phyloP scores from a whole-genome alignment of 1,284 basidiomycete genomes.

The Sanghuangporus baumii region DNA sequence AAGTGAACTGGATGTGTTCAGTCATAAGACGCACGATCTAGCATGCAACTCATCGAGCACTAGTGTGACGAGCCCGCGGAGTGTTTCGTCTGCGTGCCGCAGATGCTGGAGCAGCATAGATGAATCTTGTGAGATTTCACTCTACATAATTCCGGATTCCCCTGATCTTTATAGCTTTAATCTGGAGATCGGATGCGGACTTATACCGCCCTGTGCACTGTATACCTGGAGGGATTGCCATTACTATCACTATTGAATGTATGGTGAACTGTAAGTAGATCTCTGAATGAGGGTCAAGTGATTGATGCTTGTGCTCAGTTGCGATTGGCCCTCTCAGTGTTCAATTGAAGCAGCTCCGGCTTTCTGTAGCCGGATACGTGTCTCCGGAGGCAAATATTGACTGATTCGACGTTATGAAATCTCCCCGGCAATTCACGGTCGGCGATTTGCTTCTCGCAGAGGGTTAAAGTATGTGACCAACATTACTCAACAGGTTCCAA shows the following conservation, averaged over 20 bases:
- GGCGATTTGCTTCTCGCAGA: conserved; percentile 17
- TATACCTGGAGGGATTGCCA: conserved; percentile 30
- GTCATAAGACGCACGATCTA: too few relatives aligned
- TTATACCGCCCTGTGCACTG: conserved; percentile 43
- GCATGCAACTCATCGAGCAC: too few relatives aligned
- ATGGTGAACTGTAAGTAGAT: conserved; percentile 16
- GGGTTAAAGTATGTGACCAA: conserved; percentile 27
- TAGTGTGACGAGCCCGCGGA: too few relatives aligned
- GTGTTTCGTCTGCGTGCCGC: too few relatives aligned
- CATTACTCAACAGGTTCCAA: conserved; percentile 29
- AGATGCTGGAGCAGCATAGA: not conserved
- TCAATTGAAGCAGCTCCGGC: conserved; percentile 27
- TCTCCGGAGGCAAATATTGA: conserved; percentile 39
- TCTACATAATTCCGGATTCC: too few relatives aligned
- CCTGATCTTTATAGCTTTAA: conserved; percentile 25
- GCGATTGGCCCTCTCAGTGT: not conserved
- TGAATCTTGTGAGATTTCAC: not conserved
- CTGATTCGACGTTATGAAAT: conserved; percentile 30
- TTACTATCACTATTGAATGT: too few relatives aligned
- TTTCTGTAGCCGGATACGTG: conserved; percentile 38
- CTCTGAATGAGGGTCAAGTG: not conserved
- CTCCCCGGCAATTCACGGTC: conserved; percentile 23
- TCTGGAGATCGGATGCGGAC: conserved; percentile 40
- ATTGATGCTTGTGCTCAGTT: not conserved
- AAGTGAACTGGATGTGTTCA: too few relatives aligned